Evolutionary conservation across 805 yeast species (phyloP), one percentile per base, ranked within the genome.

Genomic region (Nakazawaea siamensis): DNA sequence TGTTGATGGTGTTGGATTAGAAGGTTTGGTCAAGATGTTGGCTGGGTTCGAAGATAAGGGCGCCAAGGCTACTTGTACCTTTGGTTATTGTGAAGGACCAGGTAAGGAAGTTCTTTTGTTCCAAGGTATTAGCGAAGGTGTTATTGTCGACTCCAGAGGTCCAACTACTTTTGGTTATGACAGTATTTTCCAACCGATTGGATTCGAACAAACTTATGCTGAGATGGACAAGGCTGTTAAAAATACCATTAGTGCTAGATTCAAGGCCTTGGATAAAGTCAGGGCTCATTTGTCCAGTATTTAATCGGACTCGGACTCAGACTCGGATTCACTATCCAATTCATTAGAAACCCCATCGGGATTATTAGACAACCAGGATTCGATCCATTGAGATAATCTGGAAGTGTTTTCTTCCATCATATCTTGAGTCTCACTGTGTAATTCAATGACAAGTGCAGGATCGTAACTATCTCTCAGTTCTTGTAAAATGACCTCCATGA

Each of bases 91-190:
- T 47, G 90, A 70, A 39, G 88, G 87, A 0, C 83, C 94, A 2
- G 94, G 77, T 5, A 39, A 63, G 27, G 80, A 75, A 39, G 86
- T 80, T n/a, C 55, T 69, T 43, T 62, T 86, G 31, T 88, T 92
- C 58, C 90, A 84, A 55, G 99, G 98, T 6, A 58, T 73, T 30
- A 82, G 94, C 1, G 65, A 70, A 10, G 99, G 99, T 16, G 57
- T 46, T 7, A 88, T 92, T 49, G 97, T 88, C 5, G 67, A 77
- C 24, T 60, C 66, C 12, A 63, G 94, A 40, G 97, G 97, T 2
- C 84, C 84, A 5, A 70, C 76, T 11, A 68, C 71, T 40, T 92
- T 92, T 54, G 99, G 99, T 2, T 92, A 95, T 94, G 97, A 92
- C 59, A 77, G 96, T 6, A 62, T 84, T 33, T 92, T 92, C 56